Percentiles rank a stretch among this genome's conserved stretches.
Evolutionary conservation across 768 basidiomycete species (phyloP).

Genomic region (Pisolithus albus): DNA sequence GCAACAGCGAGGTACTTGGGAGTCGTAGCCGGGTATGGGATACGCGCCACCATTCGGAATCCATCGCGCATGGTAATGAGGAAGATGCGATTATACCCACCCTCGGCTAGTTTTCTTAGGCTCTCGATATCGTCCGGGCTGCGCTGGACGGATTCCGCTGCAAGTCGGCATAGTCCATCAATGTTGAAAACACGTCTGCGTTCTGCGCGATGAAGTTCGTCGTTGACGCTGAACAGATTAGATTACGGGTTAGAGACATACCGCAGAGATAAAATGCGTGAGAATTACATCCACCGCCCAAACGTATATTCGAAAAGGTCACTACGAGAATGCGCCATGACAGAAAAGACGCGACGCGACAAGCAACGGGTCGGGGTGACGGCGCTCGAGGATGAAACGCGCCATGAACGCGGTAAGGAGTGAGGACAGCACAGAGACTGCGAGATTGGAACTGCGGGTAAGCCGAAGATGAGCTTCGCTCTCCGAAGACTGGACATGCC

Average conservation of each 20-base stretch:
- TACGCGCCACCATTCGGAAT: conserved; percentile 11
- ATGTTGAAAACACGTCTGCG: conserved; percentile 21
- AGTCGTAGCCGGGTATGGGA: conserved; percentile 8
- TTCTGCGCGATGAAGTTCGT: conserved; percentile 41
- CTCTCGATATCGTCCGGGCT: conserved; percentile 31
- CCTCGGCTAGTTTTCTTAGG: conserved; percentile 31
- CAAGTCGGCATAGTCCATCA: conserved; percentile 29
- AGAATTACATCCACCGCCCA: conserved; percentile 40
- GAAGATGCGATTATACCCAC: conserved; percentile 26
- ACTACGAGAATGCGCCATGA: conserved; percentile 20
- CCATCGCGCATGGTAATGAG: conserved; percentile 20
- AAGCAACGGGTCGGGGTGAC: conserved; percentile 8
- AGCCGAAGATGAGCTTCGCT: no score
- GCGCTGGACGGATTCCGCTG: conserved; percentile 36
- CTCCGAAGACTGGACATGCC: no score
- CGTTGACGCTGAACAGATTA: conserved; percentile 31
- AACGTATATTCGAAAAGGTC: conserved; percentile 38
- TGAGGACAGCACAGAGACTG: no score
- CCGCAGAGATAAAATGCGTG: conserved; percentile 20
- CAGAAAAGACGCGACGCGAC: conserved; percentile 17
- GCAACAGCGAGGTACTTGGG: conserved; percentile 24
- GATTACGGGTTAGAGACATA: conserved; percentile 25
- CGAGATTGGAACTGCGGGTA: no score
- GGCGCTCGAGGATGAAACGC: conserved; percentile 15
- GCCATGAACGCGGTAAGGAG: neutral